Evolutionary conservation across 2,329 filamentous ascomycete species (phyloP).

Genomic region (Fusarium camptoceras): DNA sequence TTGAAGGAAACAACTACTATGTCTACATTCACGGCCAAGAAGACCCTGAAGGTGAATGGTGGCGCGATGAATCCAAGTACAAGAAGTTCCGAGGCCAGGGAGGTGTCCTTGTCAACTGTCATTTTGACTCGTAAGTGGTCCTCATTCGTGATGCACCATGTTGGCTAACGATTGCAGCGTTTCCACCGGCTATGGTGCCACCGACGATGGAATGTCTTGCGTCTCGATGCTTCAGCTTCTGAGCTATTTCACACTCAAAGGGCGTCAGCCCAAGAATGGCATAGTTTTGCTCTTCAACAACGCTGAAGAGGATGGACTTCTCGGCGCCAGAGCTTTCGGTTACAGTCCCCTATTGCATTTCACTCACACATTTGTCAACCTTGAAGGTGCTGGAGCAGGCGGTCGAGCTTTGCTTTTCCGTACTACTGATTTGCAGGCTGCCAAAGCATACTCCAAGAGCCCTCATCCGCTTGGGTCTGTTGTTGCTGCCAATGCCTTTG

Average conservation of each 20-base stretch:
- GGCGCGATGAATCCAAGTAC: conserved; percentile 61
- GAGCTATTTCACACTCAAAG: conserved; percentile 81
- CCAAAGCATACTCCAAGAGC: conserved; percentile 77
- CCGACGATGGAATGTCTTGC: conserved; percentile 92
- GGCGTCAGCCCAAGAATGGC: conserved; percentile 80
- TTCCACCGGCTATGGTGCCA: conserved; percentile 90
- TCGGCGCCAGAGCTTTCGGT: conserved; percentile 86
- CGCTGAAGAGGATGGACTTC: conserved; percentile 91
- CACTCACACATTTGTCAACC: conserved; percentile 89
- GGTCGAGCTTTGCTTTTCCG: conserved; percentile 89
- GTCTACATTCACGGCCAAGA: conserved; percentile 88
- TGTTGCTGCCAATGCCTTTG: conserved; percentile 85
- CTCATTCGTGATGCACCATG: too few relatives aligned
- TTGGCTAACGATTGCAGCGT: conserved; percentile 66
- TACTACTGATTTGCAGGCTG: conserved; percentile 87
- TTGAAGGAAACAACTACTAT: conserved; percentile 92
- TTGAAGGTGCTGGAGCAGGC: conserved; percentile 94
- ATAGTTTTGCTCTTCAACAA: conserved; percentile 93
- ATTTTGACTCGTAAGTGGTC: conserved; percentile 78
- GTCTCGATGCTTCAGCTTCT: conserved; percentile 88
- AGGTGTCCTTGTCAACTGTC: conserved; percentile 92
- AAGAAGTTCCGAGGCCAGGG: conserved; percentile 69
- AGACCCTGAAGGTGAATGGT: conserved; percentile 80
- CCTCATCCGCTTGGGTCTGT: conserved; percentile 86
- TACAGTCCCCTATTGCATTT: conserved; percentile 84